These are phyloP conservation scores for Cladosporium sphaerospermum DNA, from an alignment of 2,329 filamentous ascomycete species.

Conservation along the genomic window DNA sequence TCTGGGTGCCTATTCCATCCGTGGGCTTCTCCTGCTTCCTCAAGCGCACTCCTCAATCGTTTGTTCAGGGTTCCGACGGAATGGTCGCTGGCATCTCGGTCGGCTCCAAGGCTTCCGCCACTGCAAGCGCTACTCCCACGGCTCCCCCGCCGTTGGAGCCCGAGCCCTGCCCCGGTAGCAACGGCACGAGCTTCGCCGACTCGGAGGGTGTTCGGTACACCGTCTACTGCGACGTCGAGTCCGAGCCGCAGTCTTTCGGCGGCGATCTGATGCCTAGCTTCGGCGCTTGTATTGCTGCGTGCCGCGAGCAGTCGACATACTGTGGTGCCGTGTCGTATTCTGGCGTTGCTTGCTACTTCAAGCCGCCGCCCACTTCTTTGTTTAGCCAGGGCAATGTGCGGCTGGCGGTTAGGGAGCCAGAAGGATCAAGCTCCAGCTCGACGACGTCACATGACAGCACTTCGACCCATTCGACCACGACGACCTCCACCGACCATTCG, in stretches of 20 bases:
- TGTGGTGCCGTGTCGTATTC: not conserved
- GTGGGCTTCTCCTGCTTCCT: conserved; percentile 3
- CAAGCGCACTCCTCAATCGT: conserved; percentile 8
- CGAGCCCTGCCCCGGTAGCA: not conserved
- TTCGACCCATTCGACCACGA: too few species aligned
- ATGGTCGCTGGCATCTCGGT: conserved; percentile 10
- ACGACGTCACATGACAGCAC: not conserved
- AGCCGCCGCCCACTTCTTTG: not conserved
- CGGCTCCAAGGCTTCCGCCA: not conserved
- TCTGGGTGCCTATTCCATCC: not conserved
- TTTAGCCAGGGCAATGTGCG: not conserved
- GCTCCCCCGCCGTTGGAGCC: not conserved
- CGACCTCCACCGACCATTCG: too few species aligned
- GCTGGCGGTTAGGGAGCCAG: not conserved
- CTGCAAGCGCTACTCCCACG: not conserved
- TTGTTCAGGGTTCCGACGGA: not conserved
- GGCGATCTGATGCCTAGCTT: not conserved
- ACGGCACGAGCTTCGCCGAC: not conserved
- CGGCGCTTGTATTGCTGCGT: not conserved
- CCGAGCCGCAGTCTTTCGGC: not conserved
- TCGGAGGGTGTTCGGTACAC: not conserved
- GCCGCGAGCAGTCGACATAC: not conserved
- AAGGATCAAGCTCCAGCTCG: not conserved
- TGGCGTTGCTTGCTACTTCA: not conserved
- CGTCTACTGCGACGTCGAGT: not conserved